Evolutionary conservation across 1,139 yeast genomes (phyloP).

Genomic region (Sugiyamaella japonica): DNA sequence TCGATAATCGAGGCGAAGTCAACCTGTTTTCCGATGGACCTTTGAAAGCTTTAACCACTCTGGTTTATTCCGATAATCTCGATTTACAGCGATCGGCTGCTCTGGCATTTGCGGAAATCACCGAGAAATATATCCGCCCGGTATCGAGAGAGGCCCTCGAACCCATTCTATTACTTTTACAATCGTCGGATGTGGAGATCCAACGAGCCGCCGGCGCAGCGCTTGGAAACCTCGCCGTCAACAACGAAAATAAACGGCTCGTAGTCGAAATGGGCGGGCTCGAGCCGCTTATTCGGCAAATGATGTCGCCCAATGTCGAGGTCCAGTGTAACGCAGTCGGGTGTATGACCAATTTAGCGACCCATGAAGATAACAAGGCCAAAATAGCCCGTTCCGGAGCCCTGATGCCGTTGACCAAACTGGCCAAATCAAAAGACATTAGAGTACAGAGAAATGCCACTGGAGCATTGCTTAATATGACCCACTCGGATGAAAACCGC

Average conservation of each 20-base stretch:
- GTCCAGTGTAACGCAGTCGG: slow-evolving; percentile 99
- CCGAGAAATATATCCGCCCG: slow-evolving; percentile 81
- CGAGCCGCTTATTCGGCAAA: slow-evolving; percentile 92
- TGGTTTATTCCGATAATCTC: slow-evolving; percentile 91
- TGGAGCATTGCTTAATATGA: slow-evolving; percentile 96
- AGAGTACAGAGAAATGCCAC: slow-evolving; percentile 98
- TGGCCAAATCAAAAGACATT: slow-evolving; percentile 90
- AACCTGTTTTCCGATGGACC: slow-evolving; percentile 81
- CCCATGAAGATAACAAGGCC: slow-evolving; percentile 96
- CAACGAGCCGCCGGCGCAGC: slow-evolving; percentile 99
- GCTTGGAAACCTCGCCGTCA: slow-evolving; percentile 92
- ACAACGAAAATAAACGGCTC: slow-evolving; percentile 86
- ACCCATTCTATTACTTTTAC: slow-evolving; percentile 84
- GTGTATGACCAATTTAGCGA: slow-evolving; percentile 94
- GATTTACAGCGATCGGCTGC: slow-evolving; percentile 98
- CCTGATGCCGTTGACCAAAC: slow-evolving; percentile 83
- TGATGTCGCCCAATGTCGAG: slow-evolving; percentile 96
- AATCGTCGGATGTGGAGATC: slow-evolving; percentile 87
- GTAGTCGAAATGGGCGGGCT: slow-evolving; percentile 98
- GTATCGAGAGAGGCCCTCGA: slow-evolving; percentile 90
- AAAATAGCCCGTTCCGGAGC: slow-evolving; percentile 98
- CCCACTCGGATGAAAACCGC: slow-evolving; percentile 95
- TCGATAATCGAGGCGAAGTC: slow-evolving; percentile 71
- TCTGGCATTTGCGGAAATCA: slow-evolving; percentile 95
- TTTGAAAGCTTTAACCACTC: slow-evolving; percentile 81